These are phyloP conservation scores for Auricularia auricula-judae DNA, from an alignment of 768 basidiomycete species.

Conservation along the genomic window DNA sequence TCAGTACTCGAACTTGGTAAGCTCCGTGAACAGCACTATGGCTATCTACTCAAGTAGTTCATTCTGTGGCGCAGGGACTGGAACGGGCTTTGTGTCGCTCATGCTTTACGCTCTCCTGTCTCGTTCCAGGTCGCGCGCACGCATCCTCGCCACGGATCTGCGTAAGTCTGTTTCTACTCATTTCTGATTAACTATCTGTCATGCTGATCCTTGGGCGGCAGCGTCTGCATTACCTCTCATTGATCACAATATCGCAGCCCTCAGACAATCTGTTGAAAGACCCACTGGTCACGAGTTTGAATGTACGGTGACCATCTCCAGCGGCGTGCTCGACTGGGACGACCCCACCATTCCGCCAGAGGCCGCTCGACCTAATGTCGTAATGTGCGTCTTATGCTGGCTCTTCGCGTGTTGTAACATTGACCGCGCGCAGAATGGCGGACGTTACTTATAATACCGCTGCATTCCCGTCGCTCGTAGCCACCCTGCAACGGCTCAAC, in stretches of 20 bases:
- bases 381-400: conserved; percentile 43
- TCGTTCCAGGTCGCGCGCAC: conserved; percentile 7
- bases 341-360: conserved; percentile 37
- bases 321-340: conserved; percentile 64
- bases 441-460: conserved; percentile 88
- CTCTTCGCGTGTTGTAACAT: neutral
- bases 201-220: conserved; percentile 20
- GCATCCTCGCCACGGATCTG: conserved; percentile 57
- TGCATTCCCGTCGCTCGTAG: conserved; percentile 67
- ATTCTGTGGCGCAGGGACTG: conserved; percentile 45
- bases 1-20: conserved; percentile 59
- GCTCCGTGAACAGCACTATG: no score
- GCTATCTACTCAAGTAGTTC: neutral
- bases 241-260: conserved; percentile 46
- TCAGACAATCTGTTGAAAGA: conserved; percentile 21
- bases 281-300: conserved; percentile 16
- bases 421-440: conserved; percentile 53
- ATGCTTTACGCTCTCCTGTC: conserved; percentile 36
- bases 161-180: conserved; percentile 32
- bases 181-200: neutral
- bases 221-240: conserved; percentile 76
- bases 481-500: conserved; percentile 47
- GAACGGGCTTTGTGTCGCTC: conserved; percentile 74
- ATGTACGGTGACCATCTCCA: neutral
- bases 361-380: conserved; percentile 36